Evolutionary conservation across 768 basidiomycete species (phyloP).

Genomic region (Tylopilus cervinicoccineus): DNA sequence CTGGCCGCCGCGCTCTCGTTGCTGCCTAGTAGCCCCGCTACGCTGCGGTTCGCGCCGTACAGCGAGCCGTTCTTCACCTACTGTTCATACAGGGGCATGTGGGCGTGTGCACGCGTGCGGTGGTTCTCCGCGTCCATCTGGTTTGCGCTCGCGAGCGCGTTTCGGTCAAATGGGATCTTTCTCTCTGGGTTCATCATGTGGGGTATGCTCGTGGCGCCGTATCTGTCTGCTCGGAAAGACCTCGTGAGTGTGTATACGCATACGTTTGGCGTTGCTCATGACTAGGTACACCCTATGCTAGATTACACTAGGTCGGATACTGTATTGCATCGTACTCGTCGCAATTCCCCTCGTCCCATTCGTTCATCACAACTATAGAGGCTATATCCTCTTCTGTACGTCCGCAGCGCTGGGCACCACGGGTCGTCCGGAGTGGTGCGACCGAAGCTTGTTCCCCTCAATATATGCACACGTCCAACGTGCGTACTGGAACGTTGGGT

Average conservation of each 20-base stretch:
- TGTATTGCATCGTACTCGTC: conserved; percentile 40
- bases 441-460: conserved; percentile 45
- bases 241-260: conserved; percentile 15
- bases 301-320: conserved; percentile 31
- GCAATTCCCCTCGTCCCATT: conserved; percentile 61
- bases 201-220: conserved; percentile 59
- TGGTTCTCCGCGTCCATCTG: conserved; percentile 55
- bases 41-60: conserved; percentile 68
- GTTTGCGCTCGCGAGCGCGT: conserved; percentile 60
- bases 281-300: conserved; percentile 16
- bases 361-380: conserved; percentile 61
- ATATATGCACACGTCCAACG: conserved; percentile 82
- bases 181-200: conserved; percentile 77
- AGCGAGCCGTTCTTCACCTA: conserved; percentile 85
- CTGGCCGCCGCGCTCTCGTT: conserved; percentile 66
- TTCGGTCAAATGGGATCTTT: conserved; percentile 77
- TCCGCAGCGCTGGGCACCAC: neutral
- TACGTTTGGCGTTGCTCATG: neutral
- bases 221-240: conserved; percentile 36
- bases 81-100: conserved; percentile 58
- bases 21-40: conserved; percentile 76
- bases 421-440: conserved; percentile 59
- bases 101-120: conserved; percentile 30
- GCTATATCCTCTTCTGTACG: conserved; percentile 66
- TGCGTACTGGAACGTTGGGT: conserved; percentile 84